phyloP scores from a whole-genome alignment of 2,329 filamentous ascomycete species.

The Biscogniauxia marginata region DNA sequence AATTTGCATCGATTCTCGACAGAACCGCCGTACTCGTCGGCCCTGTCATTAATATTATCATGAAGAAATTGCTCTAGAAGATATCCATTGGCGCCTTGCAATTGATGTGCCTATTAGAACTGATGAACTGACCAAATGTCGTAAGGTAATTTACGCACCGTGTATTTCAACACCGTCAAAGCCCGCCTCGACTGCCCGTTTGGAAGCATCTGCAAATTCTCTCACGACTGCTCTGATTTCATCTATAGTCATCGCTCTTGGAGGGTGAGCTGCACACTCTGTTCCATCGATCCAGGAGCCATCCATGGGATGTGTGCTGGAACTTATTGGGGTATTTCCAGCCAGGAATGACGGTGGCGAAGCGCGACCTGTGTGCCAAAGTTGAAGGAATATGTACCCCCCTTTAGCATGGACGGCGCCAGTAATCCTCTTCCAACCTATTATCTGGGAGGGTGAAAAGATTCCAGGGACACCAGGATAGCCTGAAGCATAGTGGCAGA shows the following conservation, averaged over 20 bases:
- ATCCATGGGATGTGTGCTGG: constrained; percentile 30
- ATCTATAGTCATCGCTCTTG: constrained; percentile 56
- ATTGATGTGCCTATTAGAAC: background rate
- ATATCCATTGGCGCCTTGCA: constrained; percentile 50
- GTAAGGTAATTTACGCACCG: constrained; percentile 25
- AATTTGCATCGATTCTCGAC: constrained; percentile 27
- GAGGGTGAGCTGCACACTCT: constrained; percentile 42
- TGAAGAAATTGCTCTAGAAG: constrained; percentile 57
- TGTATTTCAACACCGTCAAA: constrained; percentile 58
- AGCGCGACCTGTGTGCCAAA: constrained; percentile 58
- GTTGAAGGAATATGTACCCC: constrained; percentile 56
- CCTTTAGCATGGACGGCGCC: constrained; percentile 59
- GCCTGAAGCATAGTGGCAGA: constrained; percentile 46
- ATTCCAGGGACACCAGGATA: constrained; percentile 52
- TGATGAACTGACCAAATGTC: constrained; percentile 1
- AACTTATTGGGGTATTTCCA: constrained; percentile 24
- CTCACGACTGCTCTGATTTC: constrained; percentile 65
- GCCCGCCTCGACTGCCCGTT: constrained; percentile 59
- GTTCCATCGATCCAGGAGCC: constrained; percentile 32
- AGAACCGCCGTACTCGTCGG: constrained; percentile 28
- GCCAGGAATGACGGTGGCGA: constrained; percentile 33
- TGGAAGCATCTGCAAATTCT: constrained; percentile 55
- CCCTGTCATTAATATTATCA: constrained; percentile 26
- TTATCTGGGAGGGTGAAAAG: constrained; percentile 49
- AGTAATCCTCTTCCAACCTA: constrained; percentile 56